Evolutionary conservation across 345 rosid genomes (phyloP).

Genomic region (Lepidium aucheri): DNA sequence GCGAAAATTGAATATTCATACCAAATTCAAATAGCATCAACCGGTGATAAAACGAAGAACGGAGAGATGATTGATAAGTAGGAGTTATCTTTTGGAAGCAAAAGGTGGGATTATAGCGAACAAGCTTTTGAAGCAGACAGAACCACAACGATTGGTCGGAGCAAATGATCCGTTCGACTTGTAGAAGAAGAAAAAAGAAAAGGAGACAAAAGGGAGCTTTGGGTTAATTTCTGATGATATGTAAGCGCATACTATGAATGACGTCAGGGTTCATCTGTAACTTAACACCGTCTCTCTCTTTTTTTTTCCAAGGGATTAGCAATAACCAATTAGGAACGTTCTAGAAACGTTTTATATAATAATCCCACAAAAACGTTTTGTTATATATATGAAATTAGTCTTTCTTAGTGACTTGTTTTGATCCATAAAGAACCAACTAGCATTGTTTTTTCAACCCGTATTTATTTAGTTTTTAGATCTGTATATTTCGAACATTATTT

Average conservation of each 20-base stretch:
- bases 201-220: background rate
- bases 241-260: constrained; percentile 1
- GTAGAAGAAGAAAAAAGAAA: background rate
- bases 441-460: too few relatives aligned
- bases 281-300: too few relatives aligned
- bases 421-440: too few relatives aligned
- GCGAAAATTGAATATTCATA: background rate
- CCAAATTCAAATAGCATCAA: background rate
- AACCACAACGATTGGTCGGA: background rate
- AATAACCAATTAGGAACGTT: too few relatives aligned
- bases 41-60: background rate
- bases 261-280: background rate
- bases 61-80: background rate
- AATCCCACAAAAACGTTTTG: too few relatives aligned
- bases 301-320: too few relatives aligned
- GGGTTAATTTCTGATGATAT: background rate
- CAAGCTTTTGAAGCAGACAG: background rate
- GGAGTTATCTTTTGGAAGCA: background rate
- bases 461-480: too few relatives aligned
- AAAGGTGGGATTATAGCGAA: background rate
- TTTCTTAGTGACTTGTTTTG: too few relatives aligned
- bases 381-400: too few relatives aligned
- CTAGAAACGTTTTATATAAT: too few relatives aligned
- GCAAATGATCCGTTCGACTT: background rate
- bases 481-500: too few relatives aligned